Percentiles rank a stretch among this genome's conserved stretches.
Evolutionary conservation across 108 stramenopile species (phyloP).

Genomic region (Chaetoceros muelleri): DNA sequence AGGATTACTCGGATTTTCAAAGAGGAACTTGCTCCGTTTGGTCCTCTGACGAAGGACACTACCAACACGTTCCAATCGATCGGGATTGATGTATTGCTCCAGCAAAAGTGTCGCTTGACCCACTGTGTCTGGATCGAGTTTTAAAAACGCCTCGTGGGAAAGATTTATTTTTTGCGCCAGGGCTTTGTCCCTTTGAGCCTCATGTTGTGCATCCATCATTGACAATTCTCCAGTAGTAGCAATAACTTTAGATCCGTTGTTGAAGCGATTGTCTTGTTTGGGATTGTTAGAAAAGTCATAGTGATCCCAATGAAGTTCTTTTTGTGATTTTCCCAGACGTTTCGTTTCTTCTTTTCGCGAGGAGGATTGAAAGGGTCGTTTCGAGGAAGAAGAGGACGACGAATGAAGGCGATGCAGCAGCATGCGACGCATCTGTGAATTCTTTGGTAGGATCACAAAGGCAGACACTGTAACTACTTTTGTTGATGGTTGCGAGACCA

Average conservation of each 20-base stretch:
- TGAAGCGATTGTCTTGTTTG: slow-evolving; percentile 36
- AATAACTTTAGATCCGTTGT: slow-evolving; percentile 8
- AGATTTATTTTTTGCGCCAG: slow-evolving; percentile 10
- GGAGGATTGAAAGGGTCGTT: too few species aligned
- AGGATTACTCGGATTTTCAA: slow-evolving; percentile 91
- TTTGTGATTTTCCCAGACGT: neutral
- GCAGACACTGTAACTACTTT: too few species aligned
- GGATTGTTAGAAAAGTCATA: slow-evolving; percentile 7
- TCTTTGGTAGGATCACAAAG: too few species aligned
- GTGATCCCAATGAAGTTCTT: neutral
- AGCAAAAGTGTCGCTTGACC: slow-evolving; percentile 18
- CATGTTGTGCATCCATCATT: slow-evolving; percentile 7
- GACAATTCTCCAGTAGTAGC: slow-evolving; percentile 9
- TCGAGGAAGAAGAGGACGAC: too few species aligned
- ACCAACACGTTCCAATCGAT: slow-evolving; percentile 51
- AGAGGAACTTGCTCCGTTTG: slow-evolving; percentile 53
- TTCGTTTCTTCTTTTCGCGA: neutral
- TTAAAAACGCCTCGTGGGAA: slow-evolving; percentile 8
- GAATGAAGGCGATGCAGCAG: too few species aligned
- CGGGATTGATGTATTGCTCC: slow-evolving; percentile 33
- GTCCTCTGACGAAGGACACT: slow-evolving; percentile 48
- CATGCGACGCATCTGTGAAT: too few species aligned
- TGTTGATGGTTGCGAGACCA: too few species aligned
- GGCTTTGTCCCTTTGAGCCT: slow-evolving; percentile 16
- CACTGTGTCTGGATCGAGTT: slow-evolving; percentile 13